phyloP scores from a whole-genome alignment of 2,329 filamentous ascomycete species.

The Chaetomiaceae sp. region DNA sequence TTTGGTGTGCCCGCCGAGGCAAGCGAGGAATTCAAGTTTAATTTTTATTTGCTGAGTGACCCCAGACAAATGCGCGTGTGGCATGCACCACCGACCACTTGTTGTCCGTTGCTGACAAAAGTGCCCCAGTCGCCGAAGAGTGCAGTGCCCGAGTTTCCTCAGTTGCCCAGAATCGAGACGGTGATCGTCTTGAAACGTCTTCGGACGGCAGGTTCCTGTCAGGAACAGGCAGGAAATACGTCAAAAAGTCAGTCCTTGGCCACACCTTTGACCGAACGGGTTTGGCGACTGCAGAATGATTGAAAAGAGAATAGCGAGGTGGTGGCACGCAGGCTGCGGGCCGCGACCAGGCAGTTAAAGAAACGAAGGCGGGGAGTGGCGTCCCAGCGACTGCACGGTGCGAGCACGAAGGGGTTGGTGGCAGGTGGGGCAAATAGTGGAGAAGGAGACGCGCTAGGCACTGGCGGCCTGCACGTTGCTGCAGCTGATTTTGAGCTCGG shows the following conservation, averaged over 20 bases:
- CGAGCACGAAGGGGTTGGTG: conserved; percentile 24
- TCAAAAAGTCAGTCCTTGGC: conserved; percentile 32
- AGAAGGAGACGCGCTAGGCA: conserved; percentile 24
- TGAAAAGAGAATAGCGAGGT: conserved; percentile 50
- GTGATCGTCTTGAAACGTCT: conserved; percentile 30
- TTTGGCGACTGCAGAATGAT: conserved; percentile 45
- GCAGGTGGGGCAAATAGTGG: conserved; percentile 26
- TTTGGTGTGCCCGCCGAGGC: conserved; percentile 45
- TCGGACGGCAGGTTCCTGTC: conserved; percentile 37
- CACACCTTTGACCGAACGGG: conserved; percentile 41
- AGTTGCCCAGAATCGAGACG: conserved; percentile 13
- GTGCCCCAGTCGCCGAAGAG: conserved; percentile 20
- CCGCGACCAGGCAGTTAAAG: conserved; percentile 40
- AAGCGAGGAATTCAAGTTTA: conserved; percentile 42
- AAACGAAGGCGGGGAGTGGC: conserved; percentile 32
- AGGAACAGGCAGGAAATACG: conserved; percentile 33
- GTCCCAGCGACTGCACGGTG: conserved; percentile 24
- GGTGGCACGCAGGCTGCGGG: conserved; percentile 44
- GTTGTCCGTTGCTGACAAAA: conserved; percentile 17
- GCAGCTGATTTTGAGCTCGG: conserved; percentile 18
- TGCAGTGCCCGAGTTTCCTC: conserved; percentile 21
- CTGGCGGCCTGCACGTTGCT: conserved; percentile 25
- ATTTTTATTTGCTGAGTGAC: conserved; percentile 37
- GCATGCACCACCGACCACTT: conserved; percentile 26
- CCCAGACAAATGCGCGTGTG: conserved; percentile 30